Evolutionary conservation across 768 basidiomycete genomes (phyloP), one percentile per base, ranked within the genome.

Genomic region (Suillus paluster): DNA sequence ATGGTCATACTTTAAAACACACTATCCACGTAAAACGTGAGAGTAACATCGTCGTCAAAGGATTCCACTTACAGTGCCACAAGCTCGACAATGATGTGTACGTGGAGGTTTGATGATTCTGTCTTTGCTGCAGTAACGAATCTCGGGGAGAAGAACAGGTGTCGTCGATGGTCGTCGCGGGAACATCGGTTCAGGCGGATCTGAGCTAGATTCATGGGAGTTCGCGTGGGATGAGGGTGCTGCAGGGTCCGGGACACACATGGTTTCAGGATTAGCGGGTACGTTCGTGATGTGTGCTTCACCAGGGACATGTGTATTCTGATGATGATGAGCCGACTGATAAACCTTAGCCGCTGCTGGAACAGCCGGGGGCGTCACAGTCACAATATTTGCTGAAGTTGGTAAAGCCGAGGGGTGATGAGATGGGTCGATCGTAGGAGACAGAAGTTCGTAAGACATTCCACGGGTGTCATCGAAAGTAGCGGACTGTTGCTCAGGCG

Each of bases 1-100:
- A 75, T 95, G 93, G 70, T 95, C 93, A 66, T 88, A 95, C 71
- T 86, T 89, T 52, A 95, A 72, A 7, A 95, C 80, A 68, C 94
- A 95, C 90, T 94, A 64, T 17, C 50, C n/a, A 48, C 34, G 19
- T 21, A 30, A n/a, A 50, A 34, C 23, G n/a, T 62, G 27, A 67
- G 63, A 45, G 10, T 3, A 27, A n/a, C 7, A 11, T 27, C 7
- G 19, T 30, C 11, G 19, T 55, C 60, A 19, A 2, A 19, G 17
- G 17, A 55, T 39, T 8, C 8, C 21, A 79, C 89, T 69, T 64
- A 92, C 91, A 12, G 86, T 92, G n/a, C 90, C 93, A 77, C 94
- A 95, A 44, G 78, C 77, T 38, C 90, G 80, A 73, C 93, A 95
- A 71, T 95, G 93, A 73, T 95, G 93, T 11, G 91, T 75, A 45